Percentiles rank a stretch among this genome's conserved stretches.
Evolutionary conservation across 805 yeast genomes (phyloP).

Genomic region (Kazachstania martiniae): DNA sequence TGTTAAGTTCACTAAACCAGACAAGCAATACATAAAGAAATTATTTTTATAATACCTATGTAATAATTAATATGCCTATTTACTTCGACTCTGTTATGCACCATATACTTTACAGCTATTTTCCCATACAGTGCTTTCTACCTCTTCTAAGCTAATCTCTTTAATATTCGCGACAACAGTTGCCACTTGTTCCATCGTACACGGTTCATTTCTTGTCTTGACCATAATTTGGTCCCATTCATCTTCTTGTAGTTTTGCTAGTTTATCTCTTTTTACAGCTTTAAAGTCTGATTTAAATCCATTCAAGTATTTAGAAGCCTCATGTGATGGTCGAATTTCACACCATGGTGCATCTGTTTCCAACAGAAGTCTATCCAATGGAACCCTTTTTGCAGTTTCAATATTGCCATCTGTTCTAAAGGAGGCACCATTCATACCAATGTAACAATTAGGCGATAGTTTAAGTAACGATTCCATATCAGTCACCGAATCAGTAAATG

Average conservation of each 20-base stretch:
- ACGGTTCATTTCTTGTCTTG: constrained; percentile 88
- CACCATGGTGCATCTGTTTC: constrained; percentile 99
- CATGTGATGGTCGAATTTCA: constrained; percentile 77
- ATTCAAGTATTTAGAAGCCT: constrained; percentile 49
- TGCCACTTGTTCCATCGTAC: constrained; percentile 72
- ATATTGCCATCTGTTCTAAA: constrained; percentile 68
- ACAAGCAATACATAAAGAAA: constrained; percentile 5
- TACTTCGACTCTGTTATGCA: too few species aligned
- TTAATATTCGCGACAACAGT: constrained; percentile 47
- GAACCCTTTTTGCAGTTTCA: constrained; percentile 54
- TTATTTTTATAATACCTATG: constrained; percentile 1
- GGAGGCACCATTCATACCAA: constrained; percentile 92
- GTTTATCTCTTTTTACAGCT: constrained; percentile 27
- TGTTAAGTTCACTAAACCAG: not conserved
- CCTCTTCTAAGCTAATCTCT: constrained; percentile 30
- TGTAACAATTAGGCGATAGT: constrained; percentile 32
- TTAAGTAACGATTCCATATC: constrained; percentile 51
- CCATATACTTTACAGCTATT: constrained; percentile 39
- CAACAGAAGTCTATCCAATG: constrained; percentile 57
- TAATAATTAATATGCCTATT: constrained; percentile 1
- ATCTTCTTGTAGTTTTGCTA: constrained; percentile 16
- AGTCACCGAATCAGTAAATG: constrained; percentile 73
- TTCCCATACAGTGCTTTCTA: constrained; percentile 41
- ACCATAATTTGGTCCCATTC: constrained; percentile 36
- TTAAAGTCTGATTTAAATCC: constrained; percentile 22